Conservation (phyloP, 495 filamentous ascomycete genomes). For the Aspergillus nanangensis region DNA sequence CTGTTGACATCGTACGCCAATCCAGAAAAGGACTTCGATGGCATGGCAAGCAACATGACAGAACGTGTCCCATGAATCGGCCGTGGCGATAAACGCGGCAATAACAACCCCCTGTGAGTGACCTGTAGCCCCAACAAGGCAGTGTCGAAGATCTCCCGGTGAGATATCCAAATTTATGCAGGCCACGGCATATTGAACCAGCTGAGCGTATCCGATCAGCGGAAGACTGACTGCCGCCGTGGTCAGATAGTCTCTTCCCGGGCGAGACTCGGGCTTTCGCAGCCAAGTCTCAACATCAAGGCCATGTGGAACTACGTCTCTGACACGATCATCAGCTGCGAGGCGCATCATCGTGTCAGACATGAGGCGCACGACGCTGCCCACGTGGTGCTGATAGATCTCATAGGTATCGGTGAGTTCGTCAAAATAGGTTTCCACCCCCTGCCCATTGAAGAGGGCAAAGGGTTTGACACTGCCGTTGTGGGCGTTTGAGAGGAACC, state of each 20-base stretch:
- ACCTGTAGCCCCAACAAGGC: constrained; percentile 82
- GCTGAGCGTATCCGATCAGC: constrained; percentile 89
- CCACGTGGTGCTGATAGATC: constrained; percentile 85
- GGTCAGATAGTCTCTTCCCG: constrained; percentile 94
- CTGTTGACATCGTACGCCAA: constrained; percentile 96
- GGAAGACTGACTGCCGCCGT: constrained; percentile 97
- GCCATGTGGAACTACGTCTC: constrained; percentile 93
- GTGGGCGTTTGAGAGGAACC: too few relatives aligned
- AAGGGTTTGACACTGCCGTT: constrained; percentile 77
- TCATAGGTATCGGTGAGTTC: constrained; percentile 87
- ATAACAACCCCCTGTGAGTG: constrained; percentile 96
- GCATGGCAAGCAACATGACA: constrained; percentile 69
- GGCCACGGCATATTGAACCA: constrained; percentile 89
- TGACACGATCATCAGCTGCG: constrained; percentile 79
- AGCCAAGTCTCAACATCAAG: constrained; percentile 93
- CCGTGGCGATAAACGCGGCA: constrained; percentile 82
- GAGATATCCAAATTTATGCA: constrained; percentile 84
- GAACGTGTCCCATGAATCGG: constrained; percentile 86
- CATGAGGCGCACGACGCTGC: constrained; percentile 71
- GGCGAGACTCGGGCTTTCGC: constrained; percentile 77
- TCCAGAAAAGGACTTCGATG: constrained; percentile 97
- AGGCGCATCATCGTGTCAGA: constrained; percentile 78
- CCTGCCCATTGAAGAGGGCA: constrained; percentile 93
- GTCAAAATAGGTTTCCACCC: constrained; percentile 98
- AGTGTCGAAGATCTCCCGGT: constrained; percentile 78